Evolutionary conservation across 1,284 basidiomycete species (phyloP).

Genomic region (Amylostereum chailletii): DNA sequence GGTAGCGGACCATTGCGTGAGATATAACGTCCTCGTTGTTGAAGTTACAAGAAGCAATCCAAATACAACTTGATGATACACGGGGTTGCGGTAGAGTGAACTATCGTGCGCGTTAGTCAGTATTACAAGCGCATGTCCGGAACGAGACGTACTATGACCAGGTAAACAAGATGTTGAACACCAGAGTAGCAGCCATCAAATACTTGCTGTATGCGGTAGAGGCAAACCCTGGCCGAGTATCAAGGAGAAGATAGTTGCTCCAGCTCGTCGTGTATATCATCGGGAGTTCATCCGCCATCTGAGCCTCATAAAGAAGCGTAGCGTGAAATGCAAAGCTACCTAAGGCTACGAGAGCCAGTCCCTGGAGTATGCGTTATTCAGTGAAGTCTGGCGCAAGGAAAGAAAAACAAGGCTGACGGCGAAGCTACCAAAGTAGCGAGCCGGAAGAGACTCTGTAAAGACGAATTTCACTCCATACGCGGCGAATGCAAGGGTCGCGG

Average conservation of each 20-base stretch:
- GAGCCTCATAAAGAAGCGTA: slow-evolving; percentile 57
- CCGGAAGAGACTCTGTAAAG: slow-evolving; percentile 33
- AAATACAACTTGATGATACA: slow-evolving; percentile 63
- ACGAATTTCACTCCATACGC: slow-evolving; percentile 33
- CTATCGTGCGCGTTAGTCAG: slow-evolving; percentile 20
- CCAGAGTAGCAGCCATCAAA: slow-evolving; percentile 27
- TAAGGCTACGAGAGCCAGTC: slow-evolving; percentile 49
- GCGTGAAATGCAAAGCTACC: slow-evolving; percentile 66
- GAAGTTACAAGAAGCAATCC: slow-evolving; percentile 39
- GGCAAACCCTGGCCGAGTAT: slow-evolving; percentile 41
- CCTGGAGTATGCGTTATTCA: slow-evolving; percentile 24
- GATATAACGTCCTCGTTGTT: slow-evolving; percentile 36
- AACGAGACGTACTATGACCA: slow-evolving; percentile 48
- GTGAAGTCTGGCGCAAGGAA: background rate
- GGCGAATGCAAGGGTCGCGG: slow-evolving; percentile 45
- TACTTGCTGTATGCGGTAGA: slow-evolving; percentile 20
- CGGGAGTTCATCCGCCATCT: slow-evolving; percentile 62
- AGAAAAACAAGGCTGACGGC: slow-evolving; percentile 26
- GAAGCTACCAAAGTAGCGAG: slow-evolving; percentile 42
- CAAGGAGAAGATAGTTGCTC: slow-evolving; percentile 45
- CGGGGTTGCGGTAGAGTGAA: slow-evolving; percentile 49
- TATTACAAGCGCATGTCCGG: background rate
- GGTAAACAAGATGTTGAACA: slow-evolving; percentile 50
- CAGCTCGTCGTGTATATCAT: slow-evolving; percentile 59
- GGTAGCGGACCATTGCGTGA: slow-evolving; percentile 35